Evolutionary conservation across 2,329 filamentous ascomycete species (phyloP), one percentile per base, ranked within the genome.

Genomic region (Trichophyton equinum): DNA sequence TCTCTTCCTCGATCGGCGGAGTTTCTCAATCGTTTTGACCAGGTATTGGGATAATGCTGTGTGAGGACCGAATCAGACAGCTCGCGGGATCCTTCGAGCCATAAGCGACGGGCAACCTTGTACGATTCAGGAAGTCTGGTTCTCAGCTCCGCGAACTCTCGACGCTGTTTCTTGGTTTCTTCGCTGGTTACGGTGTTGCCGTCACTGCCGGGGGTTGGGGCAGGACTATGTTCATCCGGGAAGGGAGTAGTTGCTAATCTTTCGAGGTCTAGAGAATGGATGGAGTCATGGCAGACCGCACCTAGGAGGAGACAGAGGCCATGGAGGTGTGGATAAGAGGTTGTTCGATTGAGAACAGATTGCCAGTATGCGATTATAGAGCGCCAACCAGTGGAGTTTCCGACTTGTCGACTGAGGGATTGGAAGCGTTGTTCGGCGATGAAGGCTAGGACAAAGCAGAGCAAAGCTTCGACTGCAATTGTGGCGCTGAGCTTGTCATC

Each of bases 381-480:
- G 27, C 74, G 69, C 79, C 79, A 81, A 42, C 69, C 72, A 1
- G 71, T 69, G 11, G 73, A 74, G 58, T 75, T 72, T 11, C 70
- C 73, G 33, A 71, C 61, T 67, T 73, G 72, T 20, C 75, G 72
- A 27, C 65, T 67, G 30, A 73, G 59, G 1, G 67, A 65, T 62
- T 75, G 76, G 27, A 66, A 70, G 57, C 74, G 71, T 53, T 77
- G 74, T 56, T 77, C 74, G 15, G 73, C 72, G 51, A 74, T 72
- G 62, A 77, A 77, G 9, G 76, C 75, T 36, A 79, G 70, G 59
- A 78, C 76, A 63, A 78, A 79, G 62, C 75, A 77, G 46, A 79
- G 68, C 47, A 79, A 70, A 9, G 75, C 73, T 64, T 79, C 77
- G 36, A 78, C 71, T 15, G 71, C 74, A 55, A 73, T 72, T 13